phyloP scores from a whole-genome alignment of 805 yeast genomes.

The Starmera caribaea region DNA sequence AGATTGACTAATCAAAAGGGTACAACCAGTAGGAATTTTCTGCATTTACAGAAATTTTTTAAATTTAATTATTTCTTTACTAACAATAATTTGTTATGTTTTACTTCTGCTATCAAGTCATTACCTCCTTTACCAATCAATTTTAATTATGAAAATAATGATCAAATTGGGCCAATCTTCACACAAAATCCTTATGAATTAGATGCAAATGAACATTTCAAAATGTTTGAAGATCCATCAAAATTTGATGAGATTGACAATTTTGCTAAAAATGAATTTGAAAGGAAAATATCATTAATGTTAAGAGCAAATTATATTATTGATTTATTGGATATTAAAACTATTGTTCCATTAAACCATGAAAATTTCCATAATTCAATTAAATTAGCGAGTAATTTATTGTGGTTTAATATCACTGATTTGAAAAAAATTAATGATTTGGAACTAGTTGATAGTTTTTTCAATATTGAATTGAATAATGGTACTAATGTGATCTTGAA shows the following conservation, averaged over 20 bases:
- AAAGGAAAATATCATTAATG: conserved; percentile 48
- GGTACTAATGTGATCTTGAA: conserved; percentile 41
- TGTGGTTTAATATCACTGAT: conserved; percentile 18
- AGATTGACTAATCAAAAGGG: conserved; percentile 47
- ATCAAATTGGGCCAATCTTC: conserved; percentile 27
- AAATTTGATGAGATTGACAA: conserved; percentile 40
- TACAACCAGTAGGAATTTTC: conserved; percentile 17
- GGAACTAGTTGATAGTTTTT: conserved; percentile 33
- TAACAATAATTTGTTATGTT: conserved; percentile 50
- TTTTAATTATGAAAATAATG: conserved; percentile 4
- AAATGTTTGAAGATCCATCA: conserved; percentile 41
- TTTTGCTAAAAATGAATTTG: conserved; percentile 53
- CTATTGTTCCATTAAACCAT: conserved; percentile 25
- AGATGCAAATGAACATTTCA: conserved; percentile 40
- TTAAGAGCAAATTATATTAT: conserved; percentile 51
- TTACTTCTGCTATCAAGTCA: conserved; percentile 42
- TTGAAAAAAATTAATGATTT: conserved; percentile 12
- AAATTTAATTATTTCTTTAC: conserved; percentile 57
- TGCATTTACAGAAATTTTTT: conserved; percentile 31
- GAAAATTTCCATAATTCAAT: conserved; percentile 16
- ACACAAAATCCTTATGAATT: conserved; percentile 46
- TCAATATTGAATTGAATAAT: conserved; percentile 40
- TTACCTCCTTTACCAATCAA: conserved; percentile 49
- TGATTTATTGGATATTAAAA: conserved; percentile 42
- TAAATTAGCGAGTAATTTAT: conserved; percentile 19